Evolutionary conservation across 2,329 filamentous ascomycete species (phyloP), one percentile per base, ranked within the genome.

Genomic region (Neofusicoccum cordaticola): DNA sequence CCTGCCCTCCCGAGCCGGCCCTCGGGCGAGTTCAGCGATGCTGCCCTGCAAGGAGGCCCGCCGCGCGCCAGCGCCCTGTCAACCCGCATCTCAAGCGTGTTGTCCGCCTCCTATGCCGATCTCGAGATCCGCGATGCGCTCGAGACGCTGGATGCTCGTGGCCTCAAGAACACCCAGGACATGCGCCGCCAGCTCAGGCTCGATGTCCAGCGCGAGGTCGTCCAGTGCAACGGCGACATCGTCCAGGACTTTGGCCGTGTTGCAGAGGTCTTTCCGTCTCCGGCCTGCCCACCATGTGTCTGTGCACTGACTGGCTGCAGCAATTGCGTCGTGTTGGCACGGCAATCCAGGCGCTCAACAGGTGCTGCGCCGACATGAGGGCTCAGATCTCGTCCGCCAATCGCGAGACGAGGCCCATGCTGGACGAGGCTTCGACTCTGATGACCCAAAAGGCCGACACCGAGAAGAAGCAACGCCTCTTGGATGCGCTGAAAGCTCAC

Each of bases 71-170:
- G 87, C 76, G 90, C 92, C 7, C 81, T 98, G 37, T 88, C 91
- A 7, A 90, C 89, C 66, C 92, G 95, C 73, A 86, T 97, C 70
- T 91, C 92, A 27, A 89, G 86, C 67, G 90, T 98, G 45, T 85
- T 98, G 56, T 97, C 95, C 3, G 89, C 92, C 2, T 97, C 94
- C 0, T 97, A 97, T 78, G 90, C 93, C 6, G 95, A 98, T 77
- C 84, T 91, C 4, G 94, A 97, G 69, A 96, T 98, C 70, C 87
- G 92, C 68, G 91, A 96, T 81, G 89, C 93, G 13, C 80, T 99
- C 35, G 82, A 86, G 61, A 86, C 95, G 0, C 81, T 98, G 19
- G 94, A 97, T 77, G 81, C 86, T 57, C 85, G 91, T 41, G 84
- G 84, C 0, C 77, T 93, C 13, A 81, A 84, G 63, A 97, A 96